Conservation (phyloP, 2,329 filamentous ascomycete species). For the Alternaria brassicae region DNA sequence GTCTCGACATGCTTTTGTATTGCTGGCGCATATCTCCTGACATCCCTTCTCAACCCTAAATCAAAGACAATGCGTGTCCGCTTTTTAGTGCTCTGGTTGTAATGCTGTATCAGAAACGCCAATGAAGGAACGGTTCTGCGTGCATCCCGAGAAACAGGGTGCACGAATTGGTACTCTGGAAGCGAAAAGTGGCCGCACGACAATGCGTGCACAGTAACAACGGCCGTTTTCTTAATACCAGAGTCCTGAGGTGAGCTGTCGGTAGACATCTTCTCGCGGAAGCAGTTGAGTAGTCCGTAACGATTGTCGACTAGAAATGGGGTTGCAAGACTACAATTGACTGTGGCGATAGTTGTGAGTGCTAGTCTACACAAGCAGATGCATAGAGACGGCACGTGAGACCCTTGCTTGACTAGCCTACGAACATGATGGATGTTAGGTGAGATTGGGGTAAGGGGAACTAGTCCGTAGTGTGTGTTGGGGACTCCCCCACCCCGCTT, state of each 20-base stretch:
- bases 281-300: background rate
- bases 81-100: conserved; percentile 45
- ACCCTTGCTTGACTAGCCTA: background rate
- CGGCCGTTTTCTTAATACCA: conserved; percentile 19
- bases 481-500: conserved; percentile 18
- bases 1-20: conserved; percentile 57
- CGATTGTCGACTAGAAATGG: background rate
- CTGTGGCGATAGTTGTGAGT: background rate
- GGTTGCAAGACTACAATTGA: background rate
- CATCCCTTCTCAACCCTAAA: conserved; percentile 59
- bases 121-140: conserved; percentile 62
- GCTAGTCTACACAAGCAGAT: background rate
- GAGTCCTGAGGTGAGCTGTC: background rate
- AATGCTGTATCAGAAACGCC: conserved; percentile 62
- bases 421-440: background rate
- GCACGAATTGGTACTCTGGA: conserved; percentile 58
- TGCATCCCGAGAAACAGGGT: conserved; percentile 53
- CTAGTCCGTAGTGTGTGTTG: conserved; percentile 6
- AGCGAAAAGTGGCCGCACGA: conserved; percentile 54
- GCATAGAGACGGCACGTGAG: background rate
- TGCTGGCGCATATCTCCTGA: conserved; percentile 53
- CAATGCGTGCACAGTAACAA: conserved; percentile 50
- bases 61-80: conserved; percentile 60
- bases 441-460: background rate
- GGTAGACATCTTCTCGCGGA: background rate